Percentiles rank a stretch among this genome's conserved stretches.
phyloP scores from a whole-genome alignment of 176 grass and related monocot genomes.

The Triticum urartu region DNA sequence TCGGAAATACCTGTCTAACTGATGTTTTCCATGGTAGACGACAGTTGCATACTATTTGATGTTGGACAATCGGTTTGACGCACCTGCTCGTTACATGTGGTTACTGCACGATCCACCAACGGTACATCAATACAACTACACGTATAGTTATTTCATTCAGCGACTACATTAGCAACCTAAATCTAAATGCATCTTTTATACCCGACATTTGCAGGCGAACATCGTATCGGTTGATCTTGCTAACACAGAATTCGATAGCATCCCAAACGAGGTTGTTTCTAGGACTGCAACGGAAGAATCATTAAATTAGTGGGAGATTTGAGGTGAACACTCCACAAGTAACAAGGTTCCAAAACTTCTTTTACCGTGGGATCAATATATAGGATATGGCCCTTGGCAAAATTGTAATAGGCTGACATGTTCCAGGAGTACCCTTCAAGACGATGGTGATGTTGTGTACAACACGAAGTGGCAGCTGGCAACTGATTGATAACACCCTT shows the following conservation, averaged over 20 bases:
- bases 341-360: neutral
- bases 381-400: neutral
- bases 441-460: neutral
- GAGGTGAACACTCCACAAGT: neutral
- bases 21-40: constrained; percentile 24
- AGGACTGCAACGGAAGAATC: neutral
- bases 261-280: neutral
- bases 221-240: neutral
- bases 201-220: neutral
- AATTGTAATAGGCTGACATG: neutral
- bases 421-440: neutral
- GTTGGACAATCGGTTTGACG: constrained; percentile 46
- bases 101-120: constrained; percentile 26
- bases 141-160: neutral
- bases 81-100: constrained; percentile 35
- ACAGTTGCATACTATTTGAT: constrained; percentile 64
- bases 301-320: neutral
- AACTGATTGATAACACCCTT: neutral
- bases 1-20: neutral
- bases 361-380: neutral
- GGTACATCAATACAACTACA: neutral
- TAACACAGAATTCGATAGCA: neutral
- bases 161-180: neutral
- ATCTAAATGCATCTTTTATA: neutral
- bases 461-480: neutral